Conservation (phyloP, 208 protist species). For the Kentomonas sorsogonicus region DNA sequence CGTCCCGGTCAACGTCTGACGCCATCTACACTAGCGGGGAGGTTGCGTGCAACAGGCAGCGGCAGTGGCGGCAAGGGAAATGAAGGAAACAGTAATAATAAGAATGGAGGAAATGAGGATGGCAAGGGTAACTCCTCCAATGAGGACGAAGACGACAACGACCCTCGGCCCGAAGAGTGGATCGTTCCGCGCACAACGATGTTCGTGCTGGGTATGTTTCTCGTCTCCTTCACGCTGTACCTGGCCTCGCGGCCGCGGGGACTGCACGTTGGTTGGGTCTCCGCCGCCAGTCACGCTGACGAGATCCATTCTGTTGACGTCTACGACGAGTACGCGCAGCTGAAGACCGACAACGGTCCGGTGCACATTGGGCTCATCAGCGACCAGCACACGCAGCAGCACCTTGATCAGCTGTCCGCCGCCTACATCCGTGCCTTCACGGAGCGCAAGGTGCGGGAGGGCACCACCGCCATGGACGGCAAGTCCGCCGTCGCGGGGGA, state of each 20-base stretch:
- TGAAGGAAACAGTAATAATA: constrained; percentile 10
- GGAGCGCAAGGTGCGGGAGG: constrained; percentile 5
- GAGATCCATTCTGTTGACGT: constrained; percentile 34
- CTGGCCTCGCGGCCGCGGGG: constrained; percentile 34
- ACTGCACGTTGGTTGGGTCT: constrained; percentile 40
- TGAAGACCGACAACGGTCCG: constrained; percentile 33
- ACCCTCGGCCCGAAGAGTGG: constrained; percentile 40
- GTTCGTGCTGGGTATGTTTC: constrained; percentile 51
- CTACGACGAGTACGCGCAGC: constrained; percentile 56
- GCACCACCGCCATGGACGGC: no score
- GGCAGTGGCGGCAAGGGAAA: constrained; percentile 2
- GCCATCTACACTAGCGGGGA: not conserved
- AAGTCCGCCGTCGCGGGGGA: no score
- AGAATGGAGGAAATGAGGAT: constrained; percentile 9
- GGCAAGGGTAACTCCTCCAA: not conserved
- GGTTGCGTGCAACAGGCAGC: not conserved
- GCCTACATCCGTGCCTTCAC: constrained; percentile 21
- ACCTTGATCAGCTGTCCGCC: constrained; percentile 33
- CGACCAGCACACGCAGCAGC: constrained; percentile 58
- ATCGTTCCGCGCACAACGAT: constrained; percentile 48
- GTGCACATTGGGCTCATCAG: constrained; percentile 45
- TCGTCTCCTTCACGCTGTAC: constrained; percentile 42
- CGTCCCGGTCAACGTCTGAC: not conserved
- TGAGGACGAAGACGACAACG: constrained; percentile 19
- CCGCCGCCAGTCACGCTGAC: constrained; percentile 32